Evolutionary conservation across 1,139 yeast genomes (phyloP), one percentile per base, ranked within the genome.

Genomic region (Wickerhamomyces sp.): DNA sequence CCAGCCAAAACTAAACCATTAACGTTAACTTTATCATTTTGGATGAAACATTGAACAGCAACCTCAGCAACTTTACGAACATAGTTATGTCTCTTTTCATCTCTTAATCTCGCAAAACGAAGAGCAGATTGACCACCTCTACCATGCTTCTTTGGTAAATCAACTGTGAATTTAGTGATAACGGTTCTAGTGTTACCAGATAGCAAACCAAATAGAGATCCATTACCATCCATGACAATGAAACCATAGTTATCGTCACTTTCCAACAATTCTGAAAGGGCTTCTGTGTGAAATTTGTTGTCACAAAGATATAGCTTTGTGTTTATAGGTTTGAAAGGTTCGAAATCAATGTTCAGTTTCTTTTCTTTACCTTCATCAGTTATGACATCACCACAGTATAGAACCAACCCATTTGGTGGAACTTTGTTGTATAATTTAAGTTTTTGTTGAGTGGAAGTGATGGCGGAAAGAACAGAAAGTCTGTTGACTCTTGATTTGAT

Each of bases 111-210:
- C 39, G 97, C 86, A 76, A 93, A 93, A 88, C 99, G 98, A 58
- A 93, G 67, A 40, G 99, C 99, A 52, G 99, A 93, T 75, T 93
- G 99, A 84, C 99, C 99, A 86, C 99, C 99, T 78, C 99, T 87
- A 61, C 99, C 99, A 76, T 93, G 99, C 87, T 93, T 93, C 75
- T 93, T 93, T 58, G 99, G 99, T 63, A 93, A 77, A 68, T 93
- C 99, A 49, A 93, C 99, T 4, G 96, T 85, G 71, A 93, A 93
- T 69, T 93, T 93, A 70, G 93, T 96, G 64, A 93, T 75, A 43
- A 93, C 87, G 55, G 94, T 97, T 75, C 99, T 84, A 43, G 96
- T 91, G 73, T 93, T 93, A 67, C 99, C 99, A 43, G 95, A 81
- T 45, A 93, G 81, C n/a, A 95, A 79, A 69, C 99, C 99, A 60